phyloP scores from a whole-genome alignment of 2,329 filamentous ascomycete genomes.

The Pyrenochaeta sp. region DNA sequence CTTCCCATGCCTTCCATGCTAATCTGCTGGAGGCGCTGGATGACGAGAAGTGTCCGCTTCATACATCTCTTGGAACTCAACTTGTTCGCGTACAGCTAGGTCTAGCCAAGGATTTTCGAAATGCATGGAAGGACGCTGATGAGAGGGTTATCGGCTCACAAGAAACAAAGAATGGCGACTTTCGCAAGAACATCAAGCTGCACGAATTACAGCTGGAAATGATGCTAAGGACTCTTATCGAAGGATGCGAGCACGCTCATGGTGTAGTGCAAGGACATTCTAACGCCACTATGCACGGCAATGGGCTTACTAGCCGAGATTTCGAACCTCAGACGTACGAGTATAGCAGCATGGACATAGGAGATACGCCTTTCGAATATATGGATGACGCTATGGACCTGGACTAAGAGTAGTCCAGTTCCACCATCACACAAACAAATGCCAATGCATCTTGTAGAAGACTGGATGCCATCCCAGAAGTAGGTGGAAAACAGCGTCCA shows the following conservation, averaged over 20 bases:
- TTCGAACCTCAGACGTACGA: conserved; percentile 25
- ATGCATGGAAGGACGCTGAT: conserved; percentile 75
- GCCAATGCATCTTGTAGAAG: background rate
- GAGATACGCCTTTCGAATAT: conserved; percentile 41
- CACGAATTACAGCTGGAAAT: conserved; percentile 68
- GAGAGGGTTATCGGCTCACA: conserved; percentile 41
- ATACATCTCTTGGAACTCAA: conserved; percentile 62
- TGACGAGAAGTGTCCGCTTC: conserved; percentile 64
- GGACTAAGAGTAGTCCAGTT: conserved; percentile 23
- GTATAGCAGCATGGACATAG: conserved; percentile 20
- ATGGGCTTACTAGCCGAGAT: conserved; percentile 26
- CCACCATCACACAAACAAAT: background rate
- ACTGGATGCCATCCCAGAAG: background rate
- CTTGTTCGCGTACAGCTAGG: conserved; percentile 67
- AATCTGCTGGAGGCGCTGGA: conserved; percentile 72
- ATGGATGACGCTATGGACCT: conserved; percentile 50
- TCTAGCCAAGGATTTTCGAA: conserved; percentile 74
- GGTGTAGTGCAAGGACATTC: conserved; percentile 41
- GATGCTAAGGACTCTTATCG: conserved; percentile 67
- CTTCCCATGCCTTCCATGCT: conserved; percentile 69
- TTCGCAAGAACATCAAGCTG: conserved; percentile 53
- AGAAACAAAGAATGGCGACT: conserved; percentile 28
- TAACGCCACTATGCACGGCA: conserved; percentile 9
- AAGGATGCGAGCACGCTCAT: conserved; percentile 67
- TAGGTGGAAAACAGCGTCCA: too few relatives aligned